phyloP scores from a whole-genome alignment of 352 stramenopile species.

The Globisporangium middletonii region DNA sequence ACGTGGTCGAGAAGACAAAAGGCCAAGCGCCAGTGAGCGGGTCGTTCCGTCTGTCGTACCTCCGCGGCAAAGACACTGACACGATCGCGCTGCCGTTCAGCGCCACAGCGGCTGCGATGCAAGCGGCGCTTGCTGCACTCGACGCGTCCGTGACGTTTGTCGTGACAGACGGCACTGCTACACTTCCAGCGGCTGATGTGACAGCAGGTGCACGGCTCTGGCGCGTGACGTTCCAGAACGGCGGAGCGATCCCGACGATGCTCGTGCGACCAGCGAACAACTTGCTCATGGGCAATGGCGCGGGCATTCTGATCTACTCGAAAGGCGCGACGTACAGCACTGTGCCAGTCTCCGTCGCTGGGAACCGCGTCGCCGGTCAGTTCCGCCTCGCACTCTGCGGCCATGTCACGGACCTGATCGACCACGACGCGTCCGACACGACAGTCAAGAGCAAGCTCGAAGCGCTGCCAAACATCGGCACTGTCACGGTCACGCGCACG shows the following conservation, averaged over 20 bases:
- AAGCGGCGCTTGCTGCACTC: conserved; percentile 68
- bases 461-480: conserved; percentile 90
- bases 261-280: conserved; percentile 69
- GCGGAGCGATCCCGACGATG: conserved; percentile 88
- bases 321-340: conserved; percentile 35
- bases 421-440: conserved; percentile 90
- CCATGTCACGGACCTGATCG: conserved; percentile 84
- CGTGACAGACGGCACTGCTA: conserved; percentile 56
- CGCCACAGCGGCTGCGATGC: conserved; percentile 33
- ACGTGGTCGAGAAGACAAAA: conserved; percentile 62
- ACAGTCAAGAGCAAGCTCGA: conserved; percentile 90
- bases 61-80: conserved; percentile 63
- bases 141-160: conserved; percentile 72
- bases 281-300: conserved; percentile 83
- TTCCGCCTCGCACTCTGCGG: conserved; percentile 89
- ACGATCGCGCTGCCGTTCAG: conserved; percentile 70
- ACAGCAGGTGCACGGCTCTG: conserved; percentile 66
- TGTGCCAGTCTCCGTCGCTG: conserved; percentile 51
- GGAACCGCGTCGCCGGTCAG: conserved; percentile 85
- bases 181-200: conserved; percentile 30
- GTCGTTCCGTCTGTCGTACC: conserved; percentile 87
- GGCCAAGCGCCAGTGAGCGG: conserved; percentile 89
- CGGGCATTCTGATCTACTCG: conserved; percentile 73
- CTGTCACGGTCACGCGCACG: conserved; percentile 78
- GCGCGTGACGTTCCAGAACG: conserved; percentile 88